phyloP scores from a whole-genome alignment of 176 grass and related monocot species.

The Cocos nucifera region DNA sequence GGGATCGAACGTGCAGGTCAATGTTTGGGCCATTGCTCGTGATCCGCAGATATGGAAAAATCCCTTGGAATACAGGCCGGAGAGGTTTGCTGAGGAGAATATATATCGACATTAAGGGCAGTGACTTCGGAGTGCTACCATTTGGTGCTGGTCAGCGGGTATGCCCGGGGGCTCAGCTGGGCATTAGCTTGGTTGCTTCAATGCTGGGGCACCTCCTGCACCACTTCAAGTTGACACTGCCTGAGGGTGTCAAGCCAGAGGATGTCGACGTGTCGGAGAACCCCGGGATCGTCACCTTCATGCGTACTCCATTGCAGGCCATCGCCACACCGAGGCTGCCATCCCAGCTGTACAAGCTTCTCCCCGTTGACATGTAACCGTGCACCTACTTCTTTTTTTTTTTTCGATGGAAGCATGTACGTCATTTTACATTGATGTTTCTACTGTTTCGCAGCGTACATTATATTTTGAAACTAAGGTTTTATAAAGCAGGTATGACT shows the following conservation, averaged over 20 bases:
- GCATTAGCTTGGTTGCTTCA: conserved; percentile 41
- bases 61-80: conserved; percentile 43
- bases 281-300: conserved; percentile 54
- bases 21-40: conserved; percentile 47
- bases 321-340: conserved; percentile 41
- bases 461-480: too few relatives aligned
- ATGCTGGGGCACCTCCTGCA: conserved; percentile 58
- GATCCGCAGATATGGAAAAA: conserved; percentile 38
- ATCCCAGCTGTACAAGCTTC: conserved; percentile 26
- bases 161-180: conserved; percentile 58
- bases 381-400: neutral
- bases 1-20: conserved; percentile 42
- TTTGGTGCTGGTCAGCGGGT: conserved; percentile 47
- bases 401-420: conserved; percentile 1
- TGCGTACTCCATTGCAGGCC: conserved; percentile 35
- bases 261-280: conserved; percentile 38
- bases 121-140: conserved; percentile 46
- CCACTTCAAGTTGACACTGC: conserved; percentile 43
- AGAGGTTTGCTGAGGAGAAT: conserved; percentile 35
- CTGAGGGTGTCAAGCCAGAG: conserved; percentile 19
- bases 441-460: too few relatives aligned
- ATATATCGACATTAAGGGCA: conserved; percentile 61
- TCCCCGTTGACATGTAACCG: conserved; percentile 32
- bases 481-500: too few relatives aligned
- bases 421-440: neutral